phyloP scores from a whole-genome alignment of 371 early-diverging fungal genomes.

The Syncephalastrum contaminatum region DNA sequence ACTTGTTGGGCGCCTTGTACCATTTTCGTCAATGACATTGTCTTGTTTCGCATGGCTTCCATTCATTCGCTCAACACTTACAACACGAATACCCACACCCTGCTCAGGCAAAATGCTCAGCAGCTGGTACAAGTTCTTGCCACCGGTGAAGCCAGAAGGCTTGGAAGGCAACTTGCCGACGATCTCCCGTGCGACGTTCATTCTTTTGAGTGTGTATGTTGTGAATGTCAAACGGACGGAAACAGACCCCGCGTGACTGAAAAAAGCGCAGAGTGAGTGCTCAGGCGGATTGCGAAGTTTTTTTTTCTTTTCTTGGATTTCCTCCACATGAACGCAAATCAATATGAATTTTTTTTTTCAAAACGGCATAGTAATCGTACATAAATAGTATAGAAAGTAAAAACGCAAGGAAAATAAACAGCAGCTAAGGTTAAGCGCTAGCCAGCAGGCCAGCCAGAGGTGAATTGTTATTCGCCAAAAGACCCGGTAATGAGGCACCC shows the following conservation, averaged over 20 bases:
- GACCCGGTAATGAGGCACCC: background rate
- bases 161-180: conserved; percentile 9
- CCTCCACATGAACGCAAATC: too few species aligned
- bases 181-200: conserved; percentile 17
- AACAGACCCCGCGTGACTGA: too few species aligned
- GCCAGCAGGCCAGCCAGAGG: background rate
- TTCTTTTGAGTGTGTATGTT: background rate
- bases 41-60: too few species aligned
- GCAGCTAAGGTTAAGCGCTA: background rate
- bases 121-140: conserved; percentile 23
- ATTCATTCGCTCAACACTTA: conserved; percentile 11
- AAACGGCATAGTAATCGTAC: background rate
- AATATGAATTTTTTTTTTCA: too few species aligned
- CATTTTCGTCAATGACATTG: background rate
- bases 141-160: conserved; percentile 18
- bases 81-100: conserved; percentile 31
- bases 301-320: too few species aligned
- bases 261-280: too few species aligned
- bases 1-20: conserved; percentile 23
- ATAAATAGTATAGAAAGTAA: conserved; percentile 5
- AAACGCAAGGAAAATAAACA: conserved; percentile 6
- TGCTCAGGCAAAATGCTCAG: conserved; percentile 24
- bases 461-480: background rate
- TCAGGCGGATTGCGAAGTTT: too few species aligned
- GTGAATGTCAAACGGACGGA: too few species aligned